Evolutionary conservation across 805 yeast genomes (phyloP).

Genomic region (Pichia nanzhaoensis): DNA sequence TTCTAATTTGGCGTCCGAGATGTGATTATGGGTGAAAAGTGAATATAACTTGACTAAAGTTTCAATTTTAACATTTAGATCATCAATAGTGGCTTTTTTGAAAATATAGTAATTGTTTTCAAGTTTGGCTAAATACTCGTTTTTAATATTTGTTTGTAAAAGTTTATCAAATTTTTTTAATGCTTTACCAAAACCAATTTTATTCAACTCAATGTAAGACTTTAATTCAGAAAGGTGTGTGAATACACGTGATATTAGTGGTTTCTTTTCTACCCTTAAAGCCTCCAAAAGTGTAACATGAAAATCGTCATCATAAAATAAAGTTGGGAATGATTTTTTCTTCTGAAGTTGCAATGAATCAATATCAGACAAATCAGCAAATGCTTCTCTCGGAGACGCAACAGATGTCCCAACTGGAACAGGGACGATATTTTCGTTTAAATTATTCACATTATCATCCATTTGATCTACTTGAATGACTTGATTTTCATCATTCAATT

Average conservation of each 20-base stretch:
- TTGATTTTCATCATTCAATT: neutral
- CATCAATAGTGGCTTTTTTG: conserved; percentile 37
- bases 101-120: conserved; percentile 50
- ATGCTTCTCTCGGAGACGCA: neutral
- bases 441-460: neutral
- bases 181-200: conserved; percentile 84
- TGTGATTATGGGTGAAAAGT: conserved; percentile 33
- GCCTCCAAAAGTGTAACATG: conserved; percentile 39
- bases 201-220: conserved; percentile 77
- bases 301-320: conserved; percentile 33
- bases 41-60: conserved; percentile 33
- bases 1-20: conserved; percentile 38
- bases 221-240: conserved; percentile 76
- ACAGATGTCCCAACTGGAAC: neutral
- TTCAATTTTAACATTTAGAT: conserved; percentile 48
- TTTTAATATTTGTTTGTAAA: conserved; percentile 52
- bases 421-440: neutral
- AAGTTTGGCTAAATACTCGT: conserved; percentile 47
- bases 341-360: conserved; percentile 18
- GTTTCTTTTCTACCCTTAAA: conserved; percentile 56
- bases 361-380: conserved; percentile 9
- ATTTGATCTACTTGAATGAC: neutral
- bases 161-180: conserved; percentile 90
- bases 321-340: conserved; percentile 25
- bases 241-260: conserved; percentile 57